Conservation (phyloP, 1,284 basidiomycete species). For the Xerocomus minutiporus region DNA sequence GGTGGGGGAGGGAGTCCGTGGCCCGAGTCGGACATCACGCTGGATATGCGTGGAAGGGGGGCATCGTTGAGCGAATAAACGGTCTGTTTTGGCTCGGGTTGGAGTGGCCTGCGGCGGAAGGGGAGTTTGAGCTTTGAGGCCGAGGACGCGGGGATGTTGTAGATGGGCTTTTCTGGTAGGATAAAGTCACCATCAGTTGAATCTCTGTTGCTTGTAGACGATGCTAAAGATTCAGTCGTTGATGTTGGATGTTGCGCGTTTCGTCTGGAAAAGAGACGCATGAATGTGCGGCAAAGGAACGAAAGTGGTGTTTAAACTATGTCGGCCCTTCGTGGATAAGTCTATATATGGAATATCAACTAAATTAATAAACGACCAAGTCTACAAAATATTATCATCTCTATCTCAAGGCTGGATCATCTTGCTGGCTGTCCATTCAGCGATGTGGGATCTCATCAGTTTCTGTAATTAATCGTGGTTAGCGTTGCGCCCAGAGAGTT, state of each 20-base stretch:
- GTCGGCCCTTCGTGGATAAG: background rate
- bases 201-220: background rate
- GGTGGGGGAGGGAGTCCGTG: slow-evolving; percentile 44
- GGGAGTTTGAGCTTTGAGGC: slow-evolving; percentile 40
- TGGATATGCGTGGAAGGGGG: slow-evolving; percentile 21
- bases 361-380: background rate
- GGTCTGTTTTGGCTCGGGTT: background rate
- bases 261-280: slow-evolving; percentile 26
- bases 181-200: slow-evolving; percentile 43
- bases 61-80: background rate
- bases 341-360: background rate
- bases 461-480: no score
- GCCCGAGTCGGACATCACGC: slow-evolving; percentile 37
- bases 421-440: no score
- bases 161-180: slow-evolving; percentile 36
- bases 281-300: background rate
- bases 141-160: slow-evolving; percentile 23
- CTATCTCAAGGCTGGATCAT: no score
- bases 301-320: background rate
- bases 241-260: background rate
- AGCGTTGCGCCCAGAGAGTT: no score
- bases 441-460: no score
- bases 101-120: slow-evolving; percentile 26
- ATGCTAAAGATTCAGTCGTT: slow-evolving; percentile 35
- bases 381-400: no score